Conservation (phyloP, 768 basidiomycete genomes). For the Chalciporus sphaerocephalus region DNA sequence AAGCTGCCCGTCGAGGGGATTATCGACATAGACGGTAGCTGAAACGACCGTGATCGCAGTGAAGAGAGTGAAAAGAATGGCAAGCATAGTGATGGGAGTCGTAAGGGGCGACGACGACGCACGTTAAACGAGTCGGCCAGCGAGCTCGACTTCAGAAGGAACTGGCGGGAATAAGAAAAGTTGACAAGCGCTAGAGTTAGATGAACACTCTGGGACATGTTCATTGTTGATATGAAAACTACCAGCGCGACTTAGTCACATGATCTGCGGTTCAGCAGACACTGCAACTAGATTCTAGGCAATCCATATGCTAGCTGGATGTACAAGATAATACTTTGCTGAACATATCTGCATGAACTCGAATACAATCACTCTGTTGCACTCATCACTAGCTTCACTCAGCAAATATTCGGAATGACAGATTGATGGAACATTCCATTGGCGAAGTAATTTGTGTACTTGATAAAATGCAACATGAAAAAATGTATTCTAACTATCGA, state of each 20-base stretch:
- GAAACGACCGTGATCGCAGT: constrained; percentile 36
- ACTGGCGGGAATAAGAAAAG: constrained; percentile 10
- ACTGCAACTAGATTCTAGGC: not conserved
- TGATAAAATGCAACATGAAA: constrained; percentile 8
- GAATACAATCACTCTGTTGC: no score
- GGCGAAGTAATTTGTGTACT: no score
- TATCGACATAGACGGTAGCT: constrained; percentile 48
- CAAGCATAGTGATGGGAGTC: constrained; percentile 58
- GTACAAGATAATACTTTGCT: no score
- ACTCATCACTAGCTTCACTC: no score
- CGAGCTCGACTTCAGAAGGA: constrained; percentile 41
- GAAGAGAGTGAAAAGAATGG: constrained; percentile 53
- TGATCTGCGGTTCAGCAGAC: not conserved
- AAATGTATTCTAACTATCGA: constrained; percentile 19
- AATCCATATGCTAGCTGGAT: no score
- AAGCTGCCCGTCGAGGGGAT: constrained; percentile 66
- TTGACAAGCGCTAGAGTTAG: no score
- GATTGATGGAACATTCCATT: no score
- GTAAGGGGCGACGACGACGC: constrained; percentile 41
- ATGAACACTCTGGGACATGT: no score
- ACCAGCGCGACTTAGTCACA: not conserved
- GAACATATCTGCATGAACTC: no score
- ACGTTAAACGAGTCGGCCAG: constrained; percentile 51
- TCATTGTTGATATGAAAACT: no score
- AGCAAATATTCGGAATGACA: no score